Base-by-base conservation (phyloP, 2,329 filamentous ascomycete genomes). In the Sarocladiaceae sp. region DNA sequence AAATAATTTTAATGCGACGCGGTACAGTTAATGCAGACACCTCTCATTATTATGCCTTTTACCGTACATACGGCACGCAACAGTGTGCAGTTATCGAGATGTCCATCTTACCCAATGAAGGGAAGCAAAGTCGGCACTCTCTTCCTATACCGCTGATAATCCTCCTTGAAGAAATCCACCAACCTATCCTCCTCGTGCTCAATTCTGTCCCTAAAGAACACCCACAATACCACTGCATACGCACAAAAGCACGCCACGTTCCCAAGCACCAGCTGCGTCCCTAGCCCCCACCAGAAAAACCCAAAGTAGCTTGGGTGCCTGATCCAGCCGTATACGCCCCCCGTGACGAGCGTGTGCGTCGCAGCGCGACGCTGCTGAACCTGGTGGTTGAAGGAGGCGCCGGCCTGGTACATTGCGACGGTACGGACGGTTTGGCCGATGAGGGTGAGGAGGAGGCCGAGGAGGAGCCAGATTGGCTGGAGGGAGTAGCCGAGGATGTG, bases 201-300 rank as follows among this genome's bases (percentile, higher is more conserved):
- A 51, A 97, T 90, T 48, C 93, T 72, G 11, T 61, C 67, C 13
- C 71, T 74, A 60, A 98, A 98, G 63, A 98, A 98, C 48, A 69
- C 73, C 88, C 88, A 96, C 53, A 98, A 63, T 13, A 94, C 84
- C 6, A 74, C 61, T 0, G 78, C 66, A 68, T 95, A 97, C 2
- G 66, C 85, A 6, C 82, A 53, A 46, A 94, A 80, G 60, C 88
- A 95, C 2, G 95, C 52, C 7, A 76, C 66, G 64, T 98, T 98
- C 15, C 91, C 91, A 51, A 96, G 72, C 45, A 95, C 80, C 33
- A 97, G 59, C 70, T 98, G 93, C 11, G 90, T 95, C 4, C 93
- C 93, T n/a, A 97, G 58, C 0, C 87, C 88, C 91, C 91, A 98
- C 82, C 89, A 97, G 65, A 95, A 98, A 69, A 96, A 98, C 3